These are phyloP conservation scores for Scheffersomyces quercinus DNA, from an alignment of 1,139 yeast species.

Conservation along the genomic window DNA sequence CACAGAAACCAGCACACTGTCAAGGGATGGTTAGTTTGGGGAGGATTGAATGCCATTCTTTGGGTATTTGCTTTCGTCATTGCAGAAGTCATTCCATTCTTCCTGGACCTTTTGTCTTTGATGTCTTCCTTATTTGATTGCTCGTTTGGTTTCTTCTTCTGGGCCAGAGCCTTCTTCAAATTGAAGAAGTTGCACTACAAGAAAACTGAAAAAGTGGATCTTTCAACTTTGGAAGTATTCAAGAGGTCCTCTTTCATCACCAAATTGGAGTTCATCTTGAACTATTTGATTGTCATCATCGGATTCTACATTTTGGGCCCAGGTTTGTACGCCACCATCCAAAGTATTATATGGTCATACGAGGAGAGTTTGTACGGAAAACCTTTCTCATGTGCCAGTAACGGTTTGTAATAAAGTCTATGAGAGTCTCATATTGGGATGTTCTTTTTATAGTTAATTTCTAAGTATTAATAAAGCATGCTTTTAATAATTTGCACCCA, in stretches of 20 bases:
- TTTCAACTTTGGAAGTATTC: slow-evolving; percentile 16
- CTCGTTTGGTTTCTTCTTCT: slow-evolving; percentile 65
- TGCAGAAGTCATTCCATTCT: slow-evolving; percentile 66
- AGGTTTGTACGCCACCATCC: slow-evolving; percentile 56
- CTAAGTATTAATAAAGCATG: no score
- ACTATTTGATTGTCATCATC: slow-evolving; percentile 38
- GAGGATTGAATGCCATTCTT: slow-evolving; percentile 36
- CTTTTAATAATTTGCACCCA: no score
- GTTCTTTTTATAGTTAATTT: no score
- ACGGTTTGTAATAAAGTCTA: slow-evolving; percentile 27
- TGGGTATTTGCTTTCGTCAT: slow-evolving; percentile 60
- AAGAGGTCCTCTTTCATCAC: slow-evolving; percentile 17
- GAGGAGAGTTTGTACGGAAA: slow-evolving; percentile 48
- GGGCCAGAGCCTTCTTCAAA: slow-evolving; percentile 63
- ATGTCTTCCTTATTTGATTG: slow-evolving; percentile 67
- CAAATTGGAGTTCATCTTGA: slow-evolving; percentile 35
- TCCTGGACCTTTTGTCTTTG: slow-evolving; percentile 55
- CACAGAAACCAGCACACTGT: slow-evolving; percentile 52
- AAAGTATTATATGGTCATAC: slow-evolving; percentile 52
- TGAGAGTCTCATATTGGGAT: no score
- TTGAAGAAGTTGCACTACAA: slow-evolving; percentile 25
- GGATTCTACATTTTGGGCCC: slow-evolving; percentile 61
- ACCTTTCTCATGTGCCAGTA: slow-evolving; percentile 52
- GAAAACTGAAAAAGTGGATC: slow-evolving; percentile 6
- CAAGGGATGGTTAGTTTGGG: slow-evolving; percentile 57